Conservation (phyloP, 2,329 filamentous ascomycete genomes). For the Xylaria sp. region DNA sequence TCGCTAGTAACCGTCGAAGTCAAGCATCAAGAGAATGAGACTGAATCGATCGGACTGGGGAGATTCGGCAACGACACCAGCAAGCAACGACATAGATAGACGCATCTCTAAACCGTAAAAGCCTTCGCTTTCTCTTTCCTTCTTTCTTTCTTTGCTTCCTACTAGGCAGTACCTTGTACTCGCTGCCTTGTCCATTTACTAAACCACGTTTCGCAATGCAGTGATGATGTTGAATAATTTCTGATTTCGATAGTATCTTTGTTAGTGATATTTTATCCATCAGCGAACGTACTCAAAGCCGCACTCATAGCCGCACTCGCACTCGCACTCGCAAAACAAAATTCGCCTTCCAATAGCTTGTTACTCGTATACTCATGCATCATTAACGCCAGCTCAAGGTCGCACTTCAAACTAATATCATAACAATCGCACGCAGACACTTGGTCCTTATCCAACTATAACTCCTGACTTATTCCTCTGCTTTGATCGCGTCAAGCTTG, state of each 20-base stretch:
- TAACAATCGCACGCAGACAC: conserved; percentile 4
- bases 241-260: conserved; percentile 18
- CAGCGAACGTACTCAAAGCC: conserved; percentile 16
- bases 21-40: background rate
- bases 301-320: conserved; percentile 6
- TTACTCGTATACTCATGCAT: conserved; percentile 26
- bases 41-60: background rate
- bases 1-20: background rate
- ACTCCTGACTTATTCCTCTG: background rate
- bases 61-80: conserved; percentile 4
- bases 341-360: conserved; percentile 12
- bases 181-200: background rate
- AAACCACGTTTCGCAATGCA: conserved; percentile 1
- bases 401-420: conserved; percentile 11
- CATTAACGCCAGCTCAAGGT: conserved; percentile 17
- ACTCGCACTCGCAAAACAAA: conserved; percentile 13
- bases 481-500: background rate
- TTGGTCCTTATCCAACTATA: background rate
- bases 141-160: background rate
- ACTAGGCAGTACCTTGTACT: background rate
- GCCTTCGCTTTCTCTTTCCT: background rate
- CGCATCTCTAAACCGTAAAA: background rate
- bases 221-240: conserved; percentile 5
- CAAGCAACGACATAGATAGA: background rate
- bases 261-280: conserved; percentile 19